Base-by-base conservation (phyloP, 225 moss, liverwort and hornwort species). In the Thuidium tamariscinum region DNA sequence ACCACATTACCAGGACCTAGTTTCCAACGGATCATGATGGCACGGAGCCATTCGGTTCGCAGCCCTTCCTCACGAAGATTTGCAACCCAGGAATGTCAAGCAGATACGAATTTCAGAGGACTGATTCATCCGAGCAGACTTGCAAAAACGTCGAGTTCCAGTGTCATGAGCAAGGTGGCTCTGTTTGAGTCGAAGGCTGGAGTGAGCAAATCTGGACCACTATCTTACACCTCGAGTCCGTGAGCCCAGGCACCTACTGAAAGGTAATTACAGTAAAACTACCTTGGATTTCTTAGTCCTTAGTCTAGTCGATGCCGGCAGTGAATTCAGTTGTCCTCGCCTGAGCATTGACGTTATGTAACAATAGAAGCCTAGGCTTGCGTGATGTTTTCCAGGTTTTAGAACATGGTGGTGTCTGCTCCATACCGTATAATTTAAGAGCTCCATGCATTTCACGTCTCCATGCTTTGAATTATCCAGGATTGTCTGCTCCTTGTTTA, bases 151-250 rank as follows among this genome's bases (percentile, higher is more conserved):
- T 89, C 89, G 22, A 87, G 74, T 37, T 87, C 89, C 83, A 74
- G 55, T 42, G 89, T 92, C 73, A 88, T 81, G 90, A 89, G 51
- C 85, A 91, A 83, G 88, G 89, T 92, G 73, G 91, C 88, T 62
- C 61, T 88, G 55, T 92, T 84, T 79, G 91, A 92, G 84, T 75
- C 81, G 19, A 91, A 77, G 67, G 82, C 62, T 52, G 80, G 87
- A 67, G 85, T 77, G 49, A 77, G 77, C 73, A 90, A 82, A 61
- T 86, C 90, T 64, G 83, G 77, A 52, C 90, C 90, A 41, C 37
- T 85, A 5, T 67, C 72, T 85, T 69, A 69, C 86, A 37, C 74
- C 42, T 86, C 62, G 37, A 86, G 83, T 36, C 51, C 80, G 55
- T 68, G 81, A 75, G 62, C 21, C 34, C 49, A 62, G 60, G 78